phyloP scores from a whole-genome alignment of 805 yeast genomes.

The Wickerhamiella hasegawae region DNA sequence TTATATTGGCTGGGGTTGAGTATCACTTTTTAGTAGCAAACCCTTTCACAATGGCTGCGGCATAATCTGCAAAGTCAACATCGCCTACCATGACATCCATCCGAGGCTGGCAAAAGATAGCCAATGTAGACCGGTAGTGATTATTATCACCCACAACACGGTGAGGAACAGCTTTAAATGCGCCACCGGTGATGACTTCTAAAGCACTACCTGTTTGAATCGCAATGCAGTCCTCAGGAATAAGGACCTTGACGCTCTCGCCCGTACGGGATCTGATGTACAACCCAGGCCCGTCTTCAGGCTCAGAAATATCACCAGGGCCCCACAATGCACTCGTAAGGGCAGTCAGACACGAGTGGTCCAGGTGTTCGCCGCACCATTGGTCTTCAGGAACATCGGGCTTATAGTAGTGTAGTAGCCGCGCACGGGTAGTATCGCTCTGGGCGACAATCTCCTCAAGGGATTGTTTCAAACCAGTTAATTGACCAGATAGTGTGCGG shows the following conservation, averaged over 20 bases:
- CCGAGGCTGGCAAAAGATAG: constrained; percentile 48
- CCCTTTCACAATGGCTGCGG: constrained; percentile 26
- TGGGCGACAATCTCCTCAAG: constrained; percentile 30
- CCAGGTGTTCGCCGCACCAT: constrained; percentile 52
- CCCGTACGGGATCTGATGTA: constrained; percentile 34
- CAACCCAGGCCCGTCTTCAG: constrained; percentile 32
- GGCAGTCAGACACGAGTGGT: constrained; percentile 45
- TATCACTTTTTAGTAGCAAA: too few relatives aligned
- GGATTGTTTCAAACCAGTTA: constrained; percentile 13
- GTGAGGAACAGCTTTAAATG: constrained; percentile 44
- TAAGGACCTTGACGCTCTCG: constrained; percentile 31
- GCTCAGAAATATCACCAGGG: constrained; percentile 17
- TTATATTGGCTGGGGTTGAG: background rate
- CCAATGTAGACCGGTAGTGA: constrained; percentile 36
- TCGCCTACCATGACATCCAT: constrained; percentile 32
- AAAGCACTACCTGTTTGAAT: constrained; percentile 47
- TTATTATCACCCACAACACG: constrained; percentile 25
- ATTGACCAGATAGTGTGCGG: constrained; percentile 6
- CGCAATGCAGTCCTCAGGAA: constrained; percentile 40
- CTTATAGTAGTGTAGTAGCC: constrained; percentile 40
- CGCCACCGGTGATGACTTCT: constrained; percentile 32
- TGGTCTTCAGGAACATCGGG: constrained; percentile 18
- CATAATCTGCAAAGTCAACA: constrained; percentile 33
- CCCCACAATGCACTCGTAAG: constrained; percentile 38
- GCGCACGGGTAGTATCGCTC: constrained; percentile 41